Evolutionary conservation across 1,284 basidiomycete species (phyloP), one percentile per base, ranked within the genome.

Genomic region (Ganoderma lingzhi): DNA sequence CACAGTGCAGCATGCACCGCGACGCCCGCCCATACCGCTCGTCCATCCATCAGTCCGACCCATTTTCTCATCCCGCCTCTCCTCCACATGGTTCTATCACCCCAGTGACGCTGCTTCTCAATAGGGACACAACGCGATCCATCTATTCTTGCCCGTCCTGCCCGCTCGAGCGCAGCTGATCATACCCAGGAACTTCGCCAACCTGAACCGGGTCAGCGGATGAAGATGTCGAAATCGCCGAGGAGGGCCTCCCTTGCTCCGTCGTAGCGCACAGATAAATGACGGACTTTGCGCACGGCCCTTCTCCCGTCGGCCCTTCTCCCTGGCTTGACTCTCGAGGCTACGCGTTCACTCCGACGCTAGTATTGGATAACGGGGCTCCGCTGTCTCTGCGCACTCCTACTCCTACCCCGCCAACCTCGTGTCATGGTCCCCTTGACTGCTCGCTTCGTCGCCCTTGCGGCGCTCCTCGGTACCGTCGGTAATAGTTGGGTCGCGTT

Each of bases 391-490:
- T 56, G 55, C 6, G 19, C 10, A 37, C 56, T n/a, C 35, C 10
- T 10, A 19, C 19, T n/a, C 35, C 17, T 12, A n/a, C 35, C 39
- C 32, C 2, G 9, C 37, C 56, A 39, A 23, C 35, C 35, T 59
- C n/a, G n/a, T 35, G 8, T 51, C 63, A 62, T 61, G 44, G 70
- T 70, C 69, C 41, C 56, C 63, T 37, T 63, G 35, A 44, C 68
- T 48, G 37, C 48, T 14, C 65, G 67, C 55, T 62, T 71, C 45
- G 64, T 64, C 23, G 66, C 65, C 39, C 56, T 68, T 60, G 64
- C 41, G 23, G 64, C 64, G 5, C 64, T 71, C 61, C 42, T 66
- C 35, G 41, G 48, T 28, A 23, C 23, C 30, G 30, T 59, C 19
- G 48, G 48, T 28, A 3, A 28, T 51, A 37, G 62, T 14, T 30